Percentiles rank a stretch among this genome's conserved stretches.
Conservation (phyloP, 495 filamentous ascomycete species). For the Cryomyces minteri region DNA sequence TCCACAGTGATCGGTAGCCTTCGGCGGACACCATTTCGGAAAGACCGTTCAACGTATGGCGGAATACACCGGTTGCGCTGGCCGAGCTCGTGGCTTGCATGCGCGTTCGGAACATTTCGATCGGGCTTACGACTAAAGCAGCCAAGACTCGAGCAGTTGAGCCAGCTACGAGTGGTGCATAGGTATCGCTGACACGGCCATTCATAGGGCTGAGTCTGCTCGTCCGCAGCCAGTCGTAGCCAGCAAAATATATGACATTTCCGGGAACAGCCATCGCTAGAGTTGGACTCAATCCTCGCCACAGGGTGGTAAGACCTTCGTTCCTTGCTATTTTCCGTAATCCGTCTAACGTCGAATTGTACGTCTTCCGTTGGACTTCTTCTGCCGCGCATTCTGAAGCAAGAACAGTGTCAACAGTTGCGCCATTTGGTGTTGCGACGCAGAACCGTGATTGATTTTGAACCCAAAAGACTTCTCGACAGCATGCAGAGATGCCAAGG, state of each 20-base stretch:
- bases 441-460: conserved; percentile 74
- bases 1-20: conserved; percentile 74
- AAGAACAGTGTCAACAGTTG: conserved; percentile 13
- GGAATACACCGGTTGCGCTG: conserved; percentile 39
- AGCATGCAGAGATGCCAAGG: conserved; percentile 87
- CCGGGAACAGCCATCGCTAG: conserved; percentile 84
- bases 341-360: conserved; percentile 82
- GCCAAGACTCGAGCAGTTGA: conserved; percentile 59
- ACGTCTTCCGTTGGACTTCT: conserved; percentile 61
- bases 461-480: conserved; percentile 92
- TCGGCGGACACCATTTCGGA: conserved; percentile 56
- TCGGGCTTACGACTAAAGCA: conserved; percentile 66
- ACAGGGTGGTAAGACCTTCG: conserved; percentile 72
- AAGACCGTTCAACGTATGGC: conserved; percentile 54
- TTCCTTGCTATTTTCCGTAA: conserved; percentile 91
- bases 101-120: conserved; percentile 89
- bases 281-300: conserved; percentile 85
- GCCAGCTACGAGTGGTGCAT: conserved; percentile 67
- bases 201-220: conserved; percentile 50
- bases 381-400: conserved; percentile 67
- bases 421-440: conserved; percentile 29
- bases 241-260: conserved; percentile 97
- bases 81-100: conserved; percentile 59
- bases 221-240: conserved; percentile 85
- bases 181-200: conserved; percentile 36